phyloP scores from a whole-genome alignment of 2,329 filamentous ascomycete species.

The Monosporascus sp. region DNA sequence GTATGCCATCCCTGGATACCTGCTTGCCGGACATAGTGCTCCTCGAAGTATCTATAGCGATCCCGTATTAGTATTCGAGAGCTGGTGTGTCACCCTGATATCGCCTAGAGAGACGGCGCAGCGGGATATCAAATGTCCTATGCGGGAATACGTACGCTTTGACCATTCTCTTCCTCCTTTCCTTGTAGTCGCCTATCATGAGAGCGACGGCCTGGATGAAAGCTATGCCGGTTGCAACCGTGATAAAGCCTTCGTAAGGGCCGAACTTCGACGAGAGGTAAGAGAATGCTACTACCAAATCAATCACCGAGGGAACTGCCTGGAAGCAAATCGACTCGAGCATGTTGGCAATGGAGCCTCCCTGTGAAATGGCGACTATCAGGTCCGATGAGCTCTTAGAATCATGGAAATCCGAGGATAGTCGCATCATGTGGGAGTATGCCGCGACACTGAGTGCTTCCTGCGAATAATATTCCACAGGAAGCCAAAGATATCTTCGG shows the following conservation, averaged over 20 bases:
- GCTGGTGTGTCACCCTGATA: conserved; percentile 15
- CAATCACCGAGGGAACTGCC: conserved; percentile 55
- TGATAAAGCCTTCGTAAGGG: conserved; percentile 58
- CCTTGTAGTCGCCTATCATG: conserved; percentile 46
- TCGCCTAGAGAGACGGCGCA: too few species aligned
- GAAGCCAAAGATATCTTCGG: conserved; percentile 52
- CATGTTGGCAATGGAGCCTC: conserved; percentile 48
- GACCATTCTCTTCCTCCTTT: conserved; percentile 44
- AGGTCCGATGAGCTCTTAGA: conserved; percentile 56
- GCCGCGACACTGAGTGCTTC: conserved; percentile 49
- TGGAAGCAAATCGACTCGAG: conserved; percentile 55
- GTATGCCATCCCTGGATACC: conserved; percentile 57
- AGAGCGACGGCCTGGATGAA: conserved; percentile 50
- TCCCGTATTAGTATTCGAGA: not conserved
- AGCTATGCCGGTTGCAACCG: conserved; percentile 50
- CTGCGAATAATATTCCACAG: conserved; percentile 52
- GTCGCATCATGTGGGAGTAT: conserved; percentile 55
- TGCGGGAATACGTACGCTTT: conserved; percentile 32
- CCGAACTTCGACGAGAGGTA: conserved; percentile 56
- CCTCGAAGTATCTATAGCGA: conserved; percentile 39
- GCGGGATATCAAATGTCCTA: not conserved
- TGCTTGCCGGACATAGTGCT: conserved; percentile 50
- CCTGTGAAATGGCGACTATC: conserved; percentile 51
- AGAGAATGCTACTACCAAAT: conserved; percentile 53
- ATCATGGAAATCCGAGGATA: conserved; percentile 58